Evolutionary conservation across 2,329 filamentous ascomycete genomes (phyloP), one percentile per base, ranked within the genome.

Genomic region (Venturia asperata): DNA sequence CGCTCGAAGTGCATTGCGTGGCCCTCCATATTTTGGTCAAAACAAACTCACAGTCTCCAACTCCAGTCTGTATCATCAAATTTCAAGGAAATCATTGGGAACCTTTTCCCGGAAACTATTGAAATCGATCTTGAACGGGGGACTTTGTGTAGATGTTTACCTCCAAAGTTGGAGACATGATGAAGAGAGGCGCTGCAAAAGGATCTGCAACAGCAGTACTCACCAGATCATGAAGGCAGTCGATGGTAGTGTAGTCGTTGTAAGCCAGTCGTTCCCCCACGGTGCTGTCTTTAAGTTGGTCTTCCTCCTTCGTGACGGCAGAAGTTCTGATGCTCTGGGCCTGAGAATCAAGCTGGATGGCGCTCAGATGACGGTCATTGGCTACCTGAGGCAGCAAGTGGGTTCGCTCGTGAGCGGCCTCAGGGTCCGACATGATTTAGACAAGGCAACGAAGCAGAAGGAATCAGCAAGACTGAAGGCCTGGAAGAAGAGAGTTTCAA

Each of bases 191-290:
- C 11, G 15, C 11, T 41, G 11, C 15, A 15, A 10, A 41, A 41
- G 11, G 39, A 41, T 15, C 10, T 41, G 39, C 39, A 5, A 10
- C 17, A 61, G 21, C 61, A 24, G 24, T 27, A 27, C 55, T 19
- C 42, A 83, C 81, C 65, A 86, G 72, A 69, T 85, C 83, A 71
- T 85, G 84, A 11, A 86, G 75, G 83, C 83, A 86, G 72, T 87
- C 83, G 66, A 86, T 85, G 1, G 83, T 85, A 9, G 81, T 83
- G 68, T 87, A 86, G 68, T 85, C 81, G 69, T 84, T 85, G 70
- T 86, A 87, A 0, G 82, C 80, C 24, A 85, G 71, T 63, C 83
- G 74, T 70, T 86, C 83, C 52, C 82, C 83, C 13, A 83, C 75
- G 1, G 80, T 74, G 30, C 77, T 80, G 4, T 73, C 73, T 7